Evolutionary conservation across 139 green algal species (phyloP), one percentile per base, ranked within the genome.

Genomic region (Raphidocelis subcapitata): DNA sequence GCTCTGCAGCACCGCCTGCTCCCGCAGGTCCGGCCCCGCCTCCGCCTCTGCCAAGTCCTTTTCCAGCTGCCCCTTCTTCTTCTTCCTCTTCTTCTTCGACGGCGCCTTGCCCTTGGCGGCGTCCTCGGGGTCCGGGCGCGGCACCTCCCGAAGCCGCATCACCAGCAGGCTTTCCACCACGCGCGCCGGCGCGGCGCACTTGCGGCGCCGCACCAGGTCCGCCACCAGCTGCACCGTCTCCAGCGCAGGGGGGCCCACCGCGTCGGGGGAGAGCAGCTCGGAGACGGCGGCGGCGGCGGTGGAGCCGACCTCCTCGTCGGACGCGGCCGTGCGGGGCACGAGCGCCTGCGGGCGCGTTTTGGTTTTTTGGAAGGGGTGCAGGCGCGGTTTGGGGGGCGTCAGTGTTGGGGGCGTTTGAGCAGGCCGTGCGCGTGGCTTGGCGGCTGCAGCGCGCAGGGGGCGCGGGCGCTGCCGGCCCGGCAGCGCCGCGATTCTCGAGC

Each of bases 191-290:
- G 57, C 79, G 18, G 52, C 35, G 65, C 91, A 96, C 67, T 87
- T 89, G 71, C 68, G 64, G 59, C 52, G 35, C 8, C 79, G 82
- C 54, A 97, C 88, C 33, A 98, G 77, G 68, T 98, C 94, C 5
- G 94, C 94, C 41, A 97, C 79, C 57, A 98, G 87, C 87, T 98
- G 92, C 74, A 95, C 85, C 21, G 85, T 89, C 68, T 91, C 73
- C 49, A 87, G 51, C 12, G 79, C 57, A 18, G 77, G 62, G 18
- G 57, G 62, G 65, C 82, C 82, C 21, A 62, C 61, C 16, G 65
- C 77, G 14, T 81, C 73, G 4, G n/a, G 52, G 20, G 24, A 26
- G 65, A 90, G 63, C 57, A 91, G 67, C 18, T 41, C 32, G 23
- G 60, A 47, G 15, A 94, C 54, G 0, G 85, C 83, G 20, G 62